Percentiles rank a stretch among this genome's conserved stretches.
phyloP scores from a whole-genome alignment of 257 asterid genomes.

The Salvia rosmarinus region DNA sequence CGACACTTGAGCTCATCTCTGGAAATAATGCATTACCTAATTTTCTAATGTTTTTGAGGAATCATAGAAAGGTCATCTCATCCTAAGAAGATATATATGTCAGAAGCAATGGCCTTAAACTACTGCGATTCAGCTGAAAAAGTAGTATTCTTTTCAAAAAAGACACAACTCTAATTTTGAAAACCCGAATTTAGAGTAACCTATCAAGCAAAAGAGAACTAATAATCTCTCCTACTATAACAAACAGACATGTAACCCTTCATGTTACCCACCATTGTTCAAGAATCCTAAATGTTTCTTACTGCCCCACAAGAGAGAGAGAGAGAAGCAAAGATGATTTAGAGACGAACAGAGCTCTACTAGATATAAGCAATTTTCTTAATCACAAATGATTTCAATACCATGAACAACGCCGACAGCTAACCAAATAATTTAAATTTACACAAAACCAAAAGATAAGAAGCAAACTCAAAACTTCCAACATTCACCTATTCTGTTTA shows the following conservation, averaged over 20 bases:
- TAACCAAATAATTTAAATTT: not conserved
- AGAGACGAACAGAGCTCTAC: not conserved
- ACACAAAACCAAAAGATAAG: slow-evolving; percentile 1
- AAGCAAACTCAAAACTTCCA: slow-evolving; percentile 17
- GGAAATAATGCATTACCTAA: not conserved
- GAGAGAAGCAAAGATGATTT: not conserved
- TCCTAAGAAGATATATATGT: not conserved
- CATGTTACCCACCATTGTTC: not conserved
- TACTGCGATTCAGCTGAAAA: slow-evolving; percentile 17
- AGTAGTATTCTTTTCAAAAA: not conserved
- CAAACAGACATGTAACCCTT: not conserved
- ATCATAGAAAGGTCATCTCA: slow-evolving; percentile 5
- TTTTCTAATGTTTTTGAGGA: not conserved
- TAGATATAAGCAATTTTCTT: not conserved
- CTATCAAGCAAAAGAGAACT: not conserved
- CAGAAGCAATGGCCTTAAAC: not conserved
- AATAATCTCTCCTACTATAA: not conserved
- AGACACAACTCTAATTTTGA: slow-evolving; percentile 6
- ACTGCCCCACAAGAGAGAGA: not conserved
- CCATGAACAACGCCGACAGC: not conserved
- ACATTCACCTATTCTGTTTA: slow-evolving; percentile 9
- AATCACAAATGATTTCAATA: not conserved
- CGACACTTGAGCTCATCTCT: not conserved
- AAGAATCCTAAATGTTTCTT: not conserved
- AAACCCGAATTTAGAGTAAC: slow-evolving; percentile 4